phyloP scores from a whole-genome alignment of 176 grass and related monocot genomes.

The Ensete ventricosum region DNA sequence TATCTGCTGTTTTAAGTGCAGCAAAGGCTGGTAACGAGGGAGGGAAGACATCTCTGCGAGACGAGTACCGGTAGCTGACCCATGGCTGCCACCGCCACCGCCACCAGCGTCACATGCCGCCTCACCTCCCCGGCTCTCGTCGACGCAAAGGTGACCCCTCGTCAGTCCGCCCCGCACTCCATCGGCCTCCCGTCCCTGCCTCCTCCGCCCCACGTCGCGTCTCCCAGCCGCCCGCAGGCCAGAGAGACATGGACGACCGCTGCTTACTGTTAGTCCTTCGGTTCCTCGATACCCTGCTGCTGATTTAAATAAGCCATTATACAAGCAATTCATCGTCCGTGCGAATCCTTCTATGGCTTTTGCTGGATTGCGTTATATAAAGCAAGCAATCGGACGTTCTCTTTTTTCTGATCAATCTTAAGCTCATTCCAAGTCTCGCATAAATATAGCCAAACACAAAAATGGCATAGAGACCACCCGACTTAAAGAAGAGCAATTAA shows the following conservation, averaged over 20 bases:
- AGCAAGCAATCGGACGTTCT: too few relatives aligned
- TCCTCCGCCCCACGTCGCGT: slow-evolving; percentile 32
- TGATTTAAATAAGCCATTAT: background rate
- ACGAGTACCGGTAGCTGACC: background rate
- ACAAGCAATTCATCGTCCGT: too few relatives aligned
- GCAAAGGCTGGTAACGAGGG: too few relatives aligned
- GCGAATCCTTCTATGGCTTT: too few relatives aligned
- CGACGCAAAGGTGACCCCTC: slow-evolving; percentile 26
- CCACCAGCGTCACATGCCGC: slow-evolving; percentile 28
- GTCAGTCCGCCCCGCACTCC: slow-evolving; percentile 28
- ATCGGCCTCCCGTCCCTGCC: slow-evolving; percentile 48
- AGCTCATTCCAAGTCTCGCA: too few relatives aligned
- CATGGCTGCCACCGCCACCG: slow-evolving; percentile 33
- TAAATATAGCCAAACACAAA: too few relatives aligned
- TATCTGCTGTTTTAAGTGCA: slow-evolving; percentile 1
- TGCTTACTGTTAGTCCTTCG: slow-evolving; percentile 44
- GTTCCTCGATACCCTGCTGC: background rate
- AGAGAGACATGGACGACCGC: slow-evolving; percentile 12
- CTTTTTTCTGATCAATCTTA: too few relatives aligned
- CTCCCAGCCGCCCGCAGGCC: slow-evolving; percentile 35
- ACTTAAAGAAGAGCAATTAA: background rate
- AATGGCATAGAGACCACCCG: too few relatives aligned
- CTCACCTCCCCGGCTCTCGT: slow-evolving; percentile 18
- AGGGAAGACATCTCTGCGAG: too few relatives aligned
- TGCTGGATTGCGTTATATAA: too few relatives aligned